These are phyloP conservation scores for Diaporthe nobilis DNA, from an alignment of 2,329 filamentous ascomycete species.

Conservation along the genomic window DNA sequence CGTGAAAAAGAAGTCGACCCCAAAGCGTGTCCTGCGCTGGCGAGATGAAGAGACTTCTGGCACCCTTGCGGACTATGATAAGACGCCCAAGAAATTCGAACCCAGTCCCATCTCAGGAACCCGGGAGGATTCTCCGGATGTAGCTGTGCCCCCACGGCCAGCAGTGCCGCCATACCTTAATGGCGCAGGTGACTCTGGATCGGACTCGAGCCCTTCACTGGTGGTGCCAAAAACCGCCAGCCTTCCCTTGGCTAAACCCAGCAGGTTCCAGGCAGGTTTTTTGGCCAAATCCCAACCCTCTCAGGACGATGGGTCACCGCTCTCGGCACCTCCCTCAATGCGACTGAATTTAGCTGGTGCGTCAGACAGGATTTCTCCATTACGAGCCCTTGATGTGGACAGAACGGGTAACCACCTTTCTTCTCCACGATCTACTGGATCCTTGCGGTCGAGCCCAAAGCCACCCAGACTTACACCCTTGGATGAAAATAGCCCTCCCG, in stretches of 20 bases:
- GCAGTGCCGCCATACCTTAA: conserved; percentile 67
- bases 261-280: conserved; percentile 91
- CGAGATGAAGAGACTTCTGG: conserved; percentile 89
- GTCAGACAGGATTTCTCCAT: conserved; percentile 61
- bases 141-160: conserved; percentile 60
- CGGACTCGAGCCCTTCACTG: conserved; percentile 71
- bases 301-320: conserved; percentile 71
- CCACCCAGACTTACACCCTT: conserved; percentile 54
- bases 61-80: conserved; percentile 89
- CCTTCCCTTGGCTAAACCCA: conserved; percentile 67
- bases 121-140: conserved; percentile 59
- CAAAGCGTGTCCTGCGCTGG: conserved; percentile 89
- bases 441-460: conserved; percentile 49
- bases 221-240: conserved; percentile 64
- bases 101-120: conserved; percentile 64
- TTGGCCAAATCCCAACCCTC: conserved; percentile 71
- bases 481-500: conserved; percentile 68
- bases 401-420: conserved; percentile 66
- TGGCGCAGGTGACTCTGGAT: conserved; percentile 65
- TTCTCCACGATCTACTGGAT: conserved; percentile 52
- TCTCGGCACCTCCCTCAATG: conserved; percentile 68
- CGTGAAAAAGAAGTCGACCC: conserved; percentile 79
- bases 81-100: conserved; percentile 82
- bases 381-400: conserved; percentile 65
- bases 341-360: conserved; percentile 72